Evolutionary conservation across 768 basidiomycete species (phyloP), one percentile per base, ranked within the genome.

Genomic region (Scleroderma citrinum): DNA sequence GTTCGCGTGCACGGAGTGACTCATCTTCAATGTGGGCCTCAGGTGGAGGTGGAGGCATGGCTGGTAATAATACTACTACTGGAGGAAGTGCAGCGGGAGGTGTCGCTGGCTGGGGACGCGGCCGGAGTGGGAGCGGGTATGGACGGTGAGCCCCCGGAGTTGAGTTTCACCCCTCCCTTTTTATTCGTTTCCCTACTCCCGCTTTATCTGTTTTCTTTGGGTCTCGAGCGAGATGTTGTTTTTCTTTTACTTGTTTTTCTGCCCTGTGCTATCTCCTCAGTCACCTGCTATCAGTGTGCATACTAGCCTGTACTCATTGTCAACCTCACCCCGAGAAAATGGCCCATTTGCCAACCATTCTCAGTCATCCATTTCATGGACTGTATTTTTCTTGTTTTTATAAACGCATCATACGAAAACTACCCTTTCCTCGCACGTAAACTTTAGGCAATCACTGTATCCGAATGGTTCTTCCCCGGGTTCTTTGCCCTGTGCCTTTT

Each of bases 1-100:
- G 40, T 26, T 42, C 40, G 16, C 40, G 40, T 26, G 7, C 30
- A 29, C 29, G 31, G 4, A 20, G 30, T 12, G 43, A 44, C 32
- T 32, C 43, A 31, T 13, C 43, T 17, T 44, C 43, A 29, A 17
- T 44, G 29, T 44, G 43, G 43, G 29, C 19, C 17, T 14, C 43
- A 19, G 12, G 31, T 4, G 43, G 43, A 31, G 50, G 40, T 20
- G 49, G 53, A 23, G 59, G 46, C 2, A 31, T 48, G 13, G 37
- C 36, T 12, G 57, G 47, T 19, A 55, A 51, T 32, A 51, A 51
- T 32, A 51, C 46, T 12, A 50, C 56, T 30, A 56, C 26, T 41
- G 51, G 56, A 39, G 50, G 58, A n/a, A 56, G 37, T 8, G 52
- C 52, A 14, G 49, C 59, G 40, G 43, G 47, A n/a, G 54, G 49